Percentiles rank a stretch among this genome's conserved stretches.
Evolutionary conservation across 2,329 filamentous ascomycete genomes (phyloP).

Genomic region (Teratosphaeriaceae sp.): DNA sequence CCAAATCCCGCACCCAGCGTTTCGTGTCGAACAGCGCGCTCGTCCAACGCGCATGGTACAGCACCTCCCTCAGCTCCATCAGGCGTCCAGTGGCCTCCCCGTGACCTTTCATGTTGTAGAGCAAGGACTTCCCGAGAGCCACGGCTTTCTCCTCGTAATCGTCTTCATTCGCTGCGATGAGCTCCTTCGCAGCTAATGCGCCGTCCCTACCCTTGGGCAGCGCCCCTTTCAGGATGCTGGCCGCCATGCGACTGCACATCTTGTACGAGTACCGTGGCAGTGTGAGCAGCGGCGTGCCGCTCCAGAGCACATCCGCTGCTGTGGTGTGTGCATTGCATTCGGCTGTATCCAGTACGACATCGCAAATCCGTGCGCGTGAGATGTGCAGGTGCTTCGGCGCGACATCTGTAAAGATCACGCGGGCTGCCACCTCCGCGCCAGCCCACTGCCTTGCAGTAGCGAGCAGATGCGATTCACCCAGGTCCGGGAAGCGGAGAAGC

Average conservation of each 20-base stretch:
- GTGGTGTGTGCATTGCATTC: conserved; percentile 99
- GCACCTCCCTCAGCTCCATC: conserved; percentile 67
- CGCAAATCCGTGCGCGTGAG: conserved; percentile 80
- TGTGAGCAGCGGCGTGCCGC: conserved; percentile 85
- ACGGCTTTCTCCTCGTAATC: conserved; percentile 79
- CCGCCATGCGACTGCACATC: conserved; percentile 98
- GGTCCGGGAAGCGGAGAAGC: conserved; percentile 93
- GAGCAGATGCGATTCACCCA: conserved; percentile 79
- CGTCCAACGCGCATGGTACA: conserved; percentile 78
- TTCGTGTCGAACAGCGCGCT: conserved; percentile 87
- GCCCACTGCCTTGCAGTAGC: conserved; percentile 79
- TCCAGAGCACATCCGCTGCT: conserved; percentile 93
- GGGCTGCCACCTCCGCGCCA: conserved; percentile 72
- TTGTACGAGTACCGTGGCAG: conserved; percentile 91
- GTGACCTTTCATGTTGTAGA: conserved; percentile 44
- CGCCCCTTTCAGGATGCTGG: conserved; percentile 85
- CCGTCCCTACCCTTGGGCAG: conserved; percentile 68
- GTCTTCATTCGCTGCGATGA: conserved; percentile 71
- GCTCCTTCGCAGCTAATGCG: conserved; percentile 58
- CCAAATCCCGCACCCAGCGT: conserved; percentile 85
- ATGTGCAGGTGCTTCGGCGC: conserved; percentile 94
- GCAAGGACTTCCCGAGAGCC: conserved; percentile 56
- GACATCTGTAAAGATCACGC: conserved; percentile 93
- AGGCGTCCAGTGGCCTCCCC: conserved; percentile 54
- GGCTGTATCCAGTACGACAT: conserved; percentile 92